A percentile compares a stretch with the other conserved stretches of the same genome.
Conservation (phyloP, 495 filamentous ascomycete species). For the Daldinia bambusicola region DNA sequence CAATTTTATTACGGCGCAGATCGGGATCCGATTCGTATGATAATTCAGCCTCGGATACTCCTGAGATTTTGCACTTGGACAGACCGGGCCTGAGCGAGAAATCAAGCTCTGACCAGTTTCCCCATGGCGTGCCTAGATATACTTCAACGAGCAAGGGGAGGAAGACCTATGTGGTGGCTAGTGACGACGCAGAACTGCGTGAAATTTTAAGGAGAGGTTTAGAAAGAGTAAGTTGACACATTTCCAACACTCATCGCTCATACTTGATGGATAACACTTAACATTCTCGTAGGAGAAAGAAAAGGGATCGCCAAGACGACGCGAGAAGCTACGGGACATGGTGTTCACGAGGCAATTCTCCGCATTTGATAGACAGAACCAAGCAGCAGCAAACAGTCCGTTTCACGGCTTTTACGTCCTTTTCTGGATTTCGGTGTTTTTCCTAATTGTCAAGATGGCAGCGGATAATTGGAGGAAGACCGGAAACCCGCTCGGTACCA, state of each 20-base stretch:
- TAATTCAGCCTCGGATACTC: constrained; percentile 31
- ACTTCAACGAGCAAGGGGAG: constrained; percentile 12
- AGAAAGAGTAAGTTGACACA: constrained; percentile 50
- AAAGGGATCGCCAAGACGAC: constrained; percentile 34
- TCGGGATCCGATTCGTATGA: constrained; percentile 37
- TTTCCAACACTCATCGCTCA: neutral
- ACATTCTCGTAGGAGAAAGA: constrained; percentile 43
- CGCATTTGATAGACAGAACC: constrained; percentile 75
- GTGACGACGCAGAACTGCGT: constrained; percentile 65
- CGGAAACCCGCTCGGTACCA: constrained; percentile 70
- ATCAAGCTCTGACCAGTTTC: constrained; percentile 22
- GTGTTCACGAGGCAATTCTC: constrained; percentile 76
- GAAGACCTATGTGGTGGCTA: constrained; percentile 61
- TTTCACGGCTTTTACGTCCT: constrained; percentile 83
- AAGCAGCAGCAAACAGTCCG: constrained; percentile 62
- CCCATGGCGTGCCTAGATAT: constrained; percentile 18
- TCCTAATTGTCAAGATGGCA: constrained; percentile 70
- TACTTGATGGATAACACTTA: constrained; percentile 6
- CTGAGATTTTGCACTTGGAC: constrained; percentile 36
- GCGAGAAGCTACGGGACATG: constrained; percentile 69
- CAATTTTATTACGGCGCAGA: constrained; percentile 33
- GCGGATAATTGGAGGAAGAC: constrained; percentile 71
- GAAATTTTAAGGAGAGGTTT: constrained; percentile 61
- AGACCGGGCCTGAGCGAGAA: constrained; percentile 7
- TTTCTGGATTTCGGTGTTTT: constrained; percentile 74